These are phyloP conservation scores for Prunus mongolica DNA, from an alignment of 306 rosid genomes.

Conservation along the genomic window DNA sequence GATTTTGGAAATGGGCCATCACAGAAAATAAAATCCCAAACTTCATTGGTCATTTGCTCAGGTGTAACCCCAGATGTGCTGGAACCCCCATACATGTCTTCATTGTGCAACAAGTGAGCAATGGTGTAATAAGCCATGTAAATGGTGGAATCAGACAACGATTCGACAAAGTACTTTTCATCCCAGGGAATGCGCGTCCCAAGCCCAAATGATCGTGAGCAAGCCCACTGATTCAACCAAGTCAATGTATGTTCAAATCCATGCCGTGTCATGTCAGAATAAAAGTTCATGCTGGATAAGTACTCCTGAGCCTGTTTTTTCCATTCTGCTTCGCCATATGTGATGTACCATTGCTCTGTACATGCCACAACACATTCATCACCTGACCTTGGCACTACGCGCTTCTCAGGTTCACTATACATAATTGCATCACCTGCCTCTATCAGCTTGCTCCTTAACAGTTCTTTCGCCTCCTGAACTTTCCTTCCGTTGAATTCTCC, in stretches of 20 bases:
- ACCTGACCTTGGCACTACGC: conserved; percentile 81
- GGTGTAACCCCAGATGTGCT: conserved; percentile 51
- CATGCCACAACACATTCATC: conserved; percentile 95
- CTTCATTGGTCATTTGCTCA: conserved; percentile 73
- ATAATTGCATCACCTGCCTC: conserved; percentile 71
- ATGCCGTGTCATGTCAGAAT: conserved; percentile 73
- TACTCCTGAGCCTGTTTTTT: conserved; percentile 71
- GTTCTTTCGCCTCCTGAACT: conserved; percentile 75
- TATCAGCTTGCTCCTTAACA: conserved; percentile 57
- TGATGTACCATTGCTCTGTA: conserved; percentile 94
- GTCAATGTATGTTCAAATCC: conserved; percentile 87
- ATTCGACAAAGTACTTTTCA: conserved; percentile 76
- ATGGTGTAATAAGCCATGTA: conserved; percentile 96
- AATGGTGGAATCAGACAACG: conserved; percentile 86
- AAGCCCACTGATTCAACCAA: conserved; percentile 97
- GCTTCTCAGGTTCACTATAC: conserved; percentile 91
- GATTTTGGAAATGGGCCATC: conserved; percentile 61
- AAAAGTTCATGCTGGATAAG: conserved; percentile 57
- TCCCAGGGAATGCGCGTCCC: conserved; percentile 98
- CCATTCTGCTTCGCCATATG: conserved; percentile 87
- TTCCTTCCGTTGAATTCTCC: conserved; percentile 62
- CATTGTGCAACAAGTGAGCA: conserved; percentile 69
- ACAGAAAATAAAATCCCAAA: conserved; percentile 81
- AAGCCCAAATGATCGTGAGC: conserved; percentile 88
- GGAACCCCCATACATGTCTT: conserved; percentile 62